Conservation (phyloP, 2,329 filamentous ascomycete species). For the Trichoderma lentiforme region DNA sequence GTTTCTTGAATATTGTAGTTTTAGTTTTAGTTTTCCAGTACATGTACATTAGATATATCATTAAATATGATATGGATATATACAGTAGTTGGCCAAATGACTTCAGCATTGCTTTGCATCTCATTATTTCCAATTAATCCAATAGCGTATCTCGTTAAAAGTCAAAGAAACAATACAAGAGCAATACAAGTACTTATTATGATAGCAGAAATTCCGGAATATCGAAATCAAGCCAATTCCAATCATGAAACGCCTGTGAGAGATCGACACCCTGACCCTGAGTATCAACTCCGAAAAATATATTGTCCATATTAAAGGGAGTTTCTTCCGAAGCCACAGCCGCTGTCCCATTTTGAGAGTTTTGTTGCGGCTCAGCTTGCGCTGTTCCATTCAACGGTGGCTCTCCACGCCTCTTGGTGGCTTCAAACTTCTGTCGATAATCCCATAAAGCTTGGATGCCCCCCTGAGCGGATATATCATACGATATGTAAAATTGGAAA, state of each 20-base stretch:
- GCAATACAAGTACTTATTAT: background rate
- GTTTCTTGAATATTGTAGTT: background rate
- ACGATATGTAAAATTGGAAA: conserved; percentile 1
- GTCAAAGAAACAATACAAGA: background rate
- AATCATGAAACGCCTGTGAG: background rate
- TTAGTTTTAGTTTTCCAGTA: background rate
- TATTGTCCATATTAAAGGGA: background rate
- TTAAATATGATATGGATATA: background rate
- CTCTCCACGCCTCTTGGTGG: background rate
- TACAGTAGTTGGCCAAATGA: background rate
- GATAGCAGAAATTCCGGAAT: conserved; percentile 1
- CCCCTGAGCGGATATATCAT: conserved; percentile 6
- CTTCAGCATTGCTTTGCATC: background rate
- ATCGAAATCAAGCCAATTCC: conserved; percentile 13
- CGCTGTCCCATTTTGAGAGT: background rate
- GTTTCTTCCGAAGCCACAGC: background rate
- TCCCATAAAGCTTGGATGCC: conserved; percentile 1
- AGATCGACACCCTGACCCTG: background rate
- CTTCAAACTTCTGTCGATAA: conserved; percentile 5
- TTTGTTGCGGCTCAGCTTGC: background rate
- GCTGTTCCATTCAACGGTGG: background rate
- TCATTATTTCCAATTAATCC: fast-evolving
- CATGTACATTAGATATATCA: background rate
- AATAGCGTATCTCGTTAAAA: background rate
- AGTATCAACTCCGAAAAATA: background rate